Percentiles rank a stretch among this genome's conserved stretches.
Evolutionary conservation across 306 rosid genomes (phyloP).

Genomic region (Malus asiatica): DNA sequence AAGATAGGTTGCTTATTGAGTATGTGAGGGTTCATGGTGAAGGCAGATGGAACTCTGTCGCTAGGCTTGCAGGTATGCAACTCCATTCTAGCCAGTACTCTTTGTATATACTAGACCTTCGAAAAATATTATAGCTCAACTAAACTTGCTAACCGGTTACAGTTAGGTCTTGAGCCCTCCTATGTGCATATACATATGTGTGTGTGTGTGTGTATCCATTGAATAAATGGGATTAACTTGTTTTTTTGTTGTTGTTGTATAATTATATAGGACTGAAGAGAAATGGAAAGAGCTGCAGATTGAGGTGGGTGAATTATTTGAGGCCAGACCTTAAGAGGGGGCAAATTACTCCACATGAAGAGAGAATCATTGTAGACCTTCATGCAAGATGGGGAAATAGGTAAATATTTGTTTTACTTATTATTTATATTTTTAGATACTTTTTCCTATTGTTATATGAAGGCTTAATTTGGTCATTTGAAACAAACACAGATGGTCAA

Average conservation of each 20-base stretch:
- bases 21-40: slow-evolving; percentile 87
- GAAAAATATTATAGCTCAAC: neutral
- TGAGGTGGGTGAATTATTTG: slow-evolving; percentile 94
- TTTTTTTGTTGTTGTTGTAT: neutral
- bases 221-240: neutral
- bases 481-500: slow-evolving; percentile 63
- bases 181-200: neutral
- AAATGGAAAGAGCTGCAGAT: slow-evolving; percentile 94
- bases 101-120: no score
- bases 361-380: slow-evolving; percentile 66
- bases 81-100: neutral
- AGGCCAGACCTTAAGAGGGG: slow-evolving; percentile 95
- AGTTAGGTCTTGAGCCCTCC: neutral
- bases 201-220: neutral
- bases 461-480: neutral
- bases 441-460: neutral
- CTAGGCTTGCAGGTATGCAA: slow-evolving; percentile 69
- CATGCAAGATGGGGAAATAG: slow-evolving; percentile 98
- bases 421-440: neutral
- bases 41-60: slow-evolving; percentile 97
- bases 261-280: slow-evolving; percentile 76
- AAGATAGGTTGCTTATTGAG: slow-evolving; percentile 72
- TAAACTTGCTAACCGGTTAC: no score
- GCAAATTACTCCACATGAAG: slow-evolving; percentile 94
- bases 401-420: slow-evolving; percentile 21